Percentiles rank a stretch among this genome's conserved stretches.
Conservation (phyloP, 2,329 filamentous ascomycete species). For the Fusarium azukiicola region DNA sequence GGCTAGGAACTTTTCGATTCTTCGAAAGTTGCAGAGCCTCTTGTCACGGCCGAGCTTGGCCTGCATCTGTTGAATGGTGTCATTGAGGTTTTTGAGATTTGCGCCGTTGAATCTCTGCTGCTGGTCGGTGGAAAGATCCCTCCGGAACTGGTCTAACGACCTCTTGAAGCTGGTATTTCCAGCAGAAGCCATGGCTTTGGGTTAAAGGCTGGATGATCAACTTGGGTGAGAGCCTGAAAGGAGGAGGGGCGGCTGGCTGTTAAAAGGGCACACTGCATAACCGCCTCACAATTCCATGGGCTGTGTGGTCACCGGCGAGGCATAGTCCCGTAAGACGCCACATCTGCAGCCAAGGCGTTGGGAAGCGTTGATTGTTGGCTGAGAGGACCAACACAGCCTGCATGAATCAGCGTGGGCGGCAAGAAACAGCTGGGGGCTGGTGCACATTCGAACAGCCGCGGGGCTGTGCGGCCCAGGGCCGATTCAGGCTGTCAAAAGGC, state of each 20-base stretch:
- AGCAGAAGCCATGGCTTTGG: not conserved
- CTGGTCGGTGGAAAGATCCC: constrained; percentile 13
- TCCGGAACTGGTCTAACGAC: not conserved
- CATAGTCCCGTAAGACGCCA: not conserved
- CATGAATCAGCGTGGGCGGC: not conserved
- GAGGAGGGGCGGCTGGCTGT: not conserved
- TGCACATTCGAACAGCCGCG: not conserved
- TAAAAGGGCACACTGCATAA: not conserved
- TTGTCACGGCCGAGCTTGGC: not conserved
- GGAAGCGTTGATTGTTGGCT: not conserved
- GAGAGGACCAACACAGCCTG: not conserved
- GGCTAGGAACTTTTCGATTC: not conserved
- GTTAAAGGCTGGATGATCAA: not conserved
- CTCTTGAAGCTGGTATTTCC: not conserved
- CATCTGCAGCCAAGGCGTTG: not conserved
- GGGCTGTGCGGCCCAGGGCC: constrained; percentile 4
- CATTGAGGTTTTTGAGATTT: rapidly evolving
- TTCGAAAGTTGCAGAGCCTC: not conserved
- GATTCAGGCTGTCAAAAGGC: not conserved
- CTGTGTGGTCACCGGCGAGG: too few relatives aligned
- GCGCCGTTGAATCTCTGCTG: rapidly evolving
- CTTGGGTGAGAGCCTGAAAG: too few relatives aligned
- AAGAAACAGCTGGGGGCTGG: not conserved
- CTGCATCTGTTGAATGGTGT: not conserved
- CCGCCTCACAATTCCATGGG: not conserved